Conservation (phyloP, 371 early-diverging fungal species). For the Mortierella sp. region DNA sequence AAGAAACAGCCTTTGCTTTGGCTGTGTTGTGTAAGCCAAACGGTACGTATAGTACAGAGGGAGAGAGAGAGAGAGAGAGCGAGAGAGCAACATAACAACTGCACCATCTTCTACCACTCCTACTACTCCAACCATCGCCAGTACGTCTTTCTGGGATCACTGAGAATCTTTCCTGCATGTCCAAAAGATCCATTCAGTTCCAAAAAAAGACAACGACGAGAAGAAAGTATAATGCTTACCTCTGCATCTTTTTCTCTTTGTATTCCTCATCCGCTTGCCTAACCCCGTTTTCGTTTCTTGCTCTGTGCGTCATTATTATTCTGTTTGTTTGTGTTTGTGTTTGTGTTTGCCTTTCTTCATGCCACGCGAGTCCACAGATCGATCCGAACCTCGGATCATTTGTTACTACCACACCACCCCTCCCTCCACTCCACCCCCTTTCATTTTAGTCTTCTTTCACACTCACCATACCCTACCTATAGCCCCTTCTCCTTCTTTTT, state of each 20-base stretch:
- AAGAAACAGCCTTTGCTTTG: neutral
- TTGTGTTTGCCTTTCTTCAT: neutral
- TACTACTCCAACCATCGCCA: neutral
- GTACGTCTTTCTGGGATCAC: neutral
- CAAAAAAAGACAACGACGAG: neutral
- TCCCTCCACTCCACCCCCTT: neutral
- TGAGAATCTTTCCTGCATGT: neutral
- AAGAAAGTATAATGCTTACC: neutral
- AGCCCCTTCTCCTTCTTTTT: neutral
- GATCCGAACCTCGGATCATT: neutral
- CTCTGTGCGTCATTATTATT: neutral
- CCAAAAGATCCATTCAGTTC: neutral
- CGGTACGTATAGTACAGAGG: neutral
- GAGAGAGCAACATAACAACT: neutral
- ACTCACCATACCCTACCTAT: neutral
- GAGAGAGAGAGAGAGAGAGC: neutral
- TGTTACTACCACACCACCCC: neutral
- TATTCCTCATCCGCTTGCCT: too few relatives aligned
- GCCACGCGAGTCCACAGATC: conserved; percentile 4
- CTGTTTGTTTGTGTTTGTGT: neutral
- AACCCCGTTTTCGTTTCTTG: neutral
- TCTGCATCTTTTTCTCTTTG: too few relatives aligned
- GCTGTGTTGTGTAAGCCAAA: conserved; percentile 1
- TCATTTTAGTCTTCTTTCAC: neutral
- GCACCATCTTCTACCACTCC: neutral